Evolutionary conservation across 371 early-diverging fungal species (phyloP), one percentile per base, ranked within the genome.

Genomic region (Haplosporangium sp.): DNA sequence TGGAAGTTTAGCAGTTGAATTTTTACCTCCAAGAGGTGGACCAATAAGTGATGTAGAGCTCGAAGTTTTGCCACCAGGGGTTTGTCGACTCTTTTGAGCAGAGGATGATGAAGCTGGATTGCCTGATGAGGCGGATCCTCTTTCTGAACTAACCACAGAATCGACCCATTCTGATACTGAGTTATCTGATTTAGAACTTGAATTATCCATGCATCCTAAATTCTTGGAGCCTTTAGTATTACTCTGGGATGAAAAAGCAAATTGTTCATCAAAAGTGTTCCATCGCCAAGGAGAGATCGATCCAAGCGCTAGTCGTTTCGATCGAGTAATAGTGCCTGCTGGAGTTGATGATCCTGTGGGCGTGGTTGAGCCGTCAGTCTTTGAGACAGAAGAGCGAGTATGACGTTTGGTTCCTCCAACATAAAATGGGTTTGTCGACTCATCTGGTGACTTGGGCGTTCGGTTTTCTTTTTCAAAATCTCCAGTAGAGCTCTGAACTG

Each of bases 261-360:
- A 42, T 0, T 72, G 61, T 11, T 71, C 72, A 15, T 67, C 72
- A 55, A 73, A 65, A 1, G 68, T 57, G 61, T 78, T 78, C 78
- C 78, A 78, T 11, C 73, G 70, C 73, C 78, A 73, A 3, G 78
- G 78, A 15, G 78, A 78, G 10, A 78, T 72, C 0, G 78, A 69
- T 9, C 73, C 78, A 0, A 78, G 57, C 9, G 78, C 74, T 15
- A 63, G 37, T 11, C 78, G 65, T 55, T 63, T 62, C 1, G 78
- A 78, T 3, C 78, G 78, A 2, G 56, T 65, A 42, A 78, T 72
- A 6, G 65, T 44, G 10, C 78, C 74, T 1, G 71, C 42, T 4
- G 69, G 9, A 3, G 40, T 60, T 6, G 71, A 50, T 3, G 71
- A 56, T 40, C 66, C 76, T 7, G 76, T 57, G 4, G 76, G 65